Conservation (phyloP, 139 green algal genomes). For the Closterium sp. region DNA sequence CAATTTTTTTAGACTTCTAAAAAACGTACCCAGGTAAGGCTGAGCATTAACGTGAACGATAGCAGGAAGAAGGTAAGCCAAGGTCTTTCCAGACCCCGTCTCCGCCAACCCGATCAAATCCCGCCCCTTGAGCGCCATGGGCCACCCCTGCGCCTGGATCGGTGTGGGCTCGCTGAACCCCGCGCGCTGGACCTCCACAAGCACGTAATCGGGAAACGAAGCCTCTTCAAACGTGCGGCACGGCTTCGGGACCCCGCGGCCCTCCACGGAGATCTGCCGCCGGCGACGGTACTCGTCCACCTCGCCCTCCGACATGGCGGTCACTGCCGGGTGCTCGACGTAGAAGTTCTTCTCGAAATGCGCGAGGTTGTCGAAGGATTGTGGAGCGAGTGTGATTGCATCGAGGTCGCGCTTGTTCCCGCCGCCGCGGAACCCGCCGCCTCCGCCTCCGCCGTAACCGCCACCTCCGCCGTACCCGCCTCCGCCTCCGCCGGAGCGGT, state of each 20-base stretch:
- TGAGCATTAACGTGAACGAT: slow-evolving; percentile 92
- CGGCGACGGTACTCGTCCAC: slow-evolving; percentile 69
- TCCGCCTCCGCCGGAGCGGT: not conserved
- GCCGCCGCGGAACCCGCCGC: slow-evolving; percentile 24
- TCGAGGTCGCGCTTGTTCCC: slow-evolving; percentile 65
- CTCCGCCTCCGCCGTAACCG: slow-evolving; percentile 11
- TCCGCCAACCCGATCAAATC: slow-evolving; percentile 85
- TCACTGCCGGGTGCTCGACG: slow-evolving; percentile 81
- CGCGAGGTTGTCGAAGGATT: slow-evolving; percentile 79
- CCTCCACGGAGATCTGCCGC: slow-evolving; percentile 67
- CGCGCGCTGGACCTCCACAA: slow-evolving; percentile 73
- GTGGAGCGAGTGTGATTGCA: slow-evolving; percentile 61
- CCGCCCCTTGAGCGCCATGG: slow-evolving; percentile 72
- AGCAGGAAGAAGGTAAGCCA: slow-evolving; percentile 78
- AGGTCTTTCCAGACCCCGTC: slow-evolving; percentile 84
- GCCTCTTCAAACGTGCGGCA: slow-evolving; percentile 73
- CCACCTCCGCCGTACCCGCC: not conserved
- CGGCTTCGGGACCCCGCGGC: slow-evolving; percentile 68
- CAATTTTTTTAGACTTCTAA: too few species aligned
- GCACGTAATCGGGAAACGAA: slow-evolving; percentile 84
- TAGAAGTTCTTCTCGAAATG: slow-evolving; percentile 94
- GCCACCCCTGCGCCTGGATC: slow-evolving; percentile 85
- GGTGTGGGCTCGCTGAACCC: slow-evolving; percentile 78
- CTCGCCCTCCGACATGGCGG: slow-evolving; percentile 62
- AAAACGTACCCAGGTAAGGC: slow-evolving; percentile 70